phyloP scores from a whole-genome alignment of 768 basidiomycete genomes.

The Tricholoma furcatifolium region DNA sequence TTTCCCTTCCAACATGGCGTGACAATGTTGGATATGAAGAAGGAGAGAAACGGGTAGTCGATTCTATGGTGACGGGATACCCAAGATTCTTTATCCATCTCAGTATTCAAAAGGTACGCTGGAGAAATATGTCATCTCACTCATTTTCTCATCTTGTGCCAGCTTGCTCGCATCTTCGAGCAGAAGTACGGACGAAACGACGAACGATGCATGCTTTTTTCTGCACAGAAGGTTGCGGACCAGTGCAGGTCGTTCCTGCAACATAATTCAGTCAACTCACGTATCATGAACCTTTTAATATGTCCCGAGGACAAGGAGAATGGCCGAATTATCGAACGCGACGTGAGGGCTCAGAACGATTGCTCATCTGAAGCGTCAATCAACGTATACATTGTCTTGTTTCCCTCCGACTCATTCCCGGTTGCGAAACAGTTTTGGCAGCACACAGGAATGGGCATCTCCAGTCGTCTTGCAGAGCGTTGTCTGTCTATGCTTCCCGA shows the following conservation, averaged over 20 bases:
- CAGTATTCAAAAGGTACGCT: constrained; percentile 73
- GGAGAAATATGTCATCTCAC: neutral
- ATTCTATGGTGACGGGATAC: constrained; percentile 86
- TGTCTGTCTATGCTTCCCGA: constrained; percentile 73
- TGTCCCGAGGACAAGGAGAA: constrained; percentile 52
- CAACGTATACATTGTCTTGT: constrained; percentile 82
- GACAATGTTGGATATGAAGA: constrained; percentile 94
- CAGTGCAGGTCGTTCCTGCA: constrained; percentile 75
- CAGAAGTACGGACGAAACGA: constrained; percentile 70
- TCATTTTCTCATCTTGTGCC: constrained; percentile 4
- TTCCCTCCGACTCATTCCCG: constrained; percentile 56
- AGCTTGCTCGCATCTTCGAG: constrained; percentile 80
- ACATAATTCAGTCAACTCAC: constrained; percentile 46
- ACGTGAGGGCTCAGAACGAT: constrained; percentile 22
- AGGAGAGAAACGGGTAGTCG: constrained; percentile 75
- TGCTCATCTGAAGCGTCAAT: constrained; percentile 30
- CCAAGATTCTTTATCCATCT: constrained; percentile 93
- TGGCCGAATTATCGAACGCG: constrained; percentile 24
- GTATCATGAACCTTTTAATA: constrained; percentile 71
- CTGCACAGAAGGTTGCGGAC: constrained; percentile 70
- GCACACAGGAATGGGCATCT: constrained; percentile 88
- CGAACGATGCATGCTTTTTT: constrained; percentile 80
- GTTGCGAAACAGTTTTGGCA: constrained; percentile 95
- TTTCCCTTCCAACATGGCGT: constrained; percentile 90
- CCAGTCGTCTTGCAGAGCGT: constrained; percentile 81